Conservation (phyloP, 345 rosid genomes). For the Abelmoschus esculentus region DNA sequence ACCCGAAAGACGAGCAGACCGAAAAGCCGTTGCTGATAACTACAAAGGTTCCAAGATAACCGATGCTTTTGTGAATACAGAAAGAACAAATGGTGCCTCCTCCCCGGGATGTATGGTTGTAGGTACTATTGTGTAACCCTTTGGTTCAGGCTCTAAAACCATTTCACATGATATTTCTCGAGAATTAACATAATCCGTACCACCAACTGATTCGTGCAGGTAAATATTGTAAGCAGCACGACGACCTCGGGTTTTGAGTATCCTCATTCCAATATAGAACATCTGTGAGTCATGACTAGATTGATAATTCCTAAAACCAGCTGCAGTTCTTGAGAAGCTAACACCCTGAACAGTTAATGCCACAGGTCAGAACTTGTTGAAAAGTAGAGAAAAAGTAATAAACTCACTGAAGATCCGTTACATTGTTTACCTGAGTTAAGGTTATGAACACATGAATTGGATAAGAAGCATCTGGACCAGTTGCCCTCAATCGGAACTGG, state of each 20-base stretch:
- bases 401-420: background rate
- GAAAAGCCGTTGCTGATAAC: conserved; percentile 15
- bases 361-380: background rate
- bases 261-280: conserved; percentile 98
- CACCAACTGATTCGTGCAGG: conserved; percentile 97
- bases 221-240: conserved; percentile 95
- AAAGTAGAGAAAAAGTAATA: background rate
- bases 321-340: conserved; percentile 89
- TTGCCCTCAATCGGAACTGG: conserved; percentile 85
- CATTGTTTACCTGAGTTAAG: conserved; percentile 74
- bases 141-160: conserved; percentile 99
- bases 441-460: conserved; percentile 96
- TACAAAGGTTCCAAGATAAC: conserved; percentile 74
- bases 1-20: conserved; percentile 16
- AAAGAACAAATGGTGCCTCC: conserved; percentile 98
- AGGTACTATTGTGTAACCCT: conserved; percentile 98
- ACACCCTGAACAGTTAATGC: conserved; percentile 55
- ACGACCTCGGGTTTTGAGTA: conserved; percentile 92
- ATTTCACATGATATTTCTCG: conserved; percentile 99
- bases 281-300: conserved; percentile 88
- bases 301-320: conserved; percentile 92
- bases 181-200: conserved; percentile 99
- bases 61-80: conserved; percentile 96
- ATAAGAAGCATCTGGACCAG: conserved; percentile 76
- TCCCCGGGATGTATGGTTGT: conserved; percentile 99